Base-by-base conservation (phyloP, 75 land plant genomes). In the Selaginella tamariscina region DNA sequence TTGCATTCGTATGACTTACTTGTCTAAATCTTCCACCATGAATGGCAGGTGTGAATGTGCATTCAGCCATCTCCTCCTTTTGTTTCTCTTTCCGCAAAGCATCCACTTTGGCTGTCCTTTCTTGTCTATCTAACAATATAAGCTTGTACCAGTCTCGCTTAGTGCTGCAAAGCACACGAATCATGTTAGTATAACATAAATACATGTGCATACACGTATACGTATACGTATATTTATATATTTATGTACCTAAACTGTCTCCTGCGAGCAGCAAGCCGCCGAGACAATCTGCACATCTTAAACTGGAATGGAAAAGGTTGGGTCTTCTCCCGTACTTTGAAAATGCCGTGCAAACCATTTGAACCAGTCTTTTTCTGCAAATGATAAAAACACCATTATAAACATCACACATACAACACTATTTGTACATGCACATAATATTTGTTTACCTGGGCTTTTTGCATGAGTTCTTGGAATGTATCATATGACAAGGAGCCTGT, bases 101-200 rank as follows among this genome's bases (percentile, higher is more conserved):
- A 24, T 76, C 78, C 30, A 76, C 73, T 66, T 55, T 71, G 29
- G 66, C 64, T 32, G 56, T 67, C 73, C 68, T 32, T 29, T 55
- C 70, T 32, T 65, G 73, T 67, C 72, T 71, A 68, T 76, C 78
- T 20, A 32, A 15, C 56, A 72, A 71, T n/a, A 76, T 71, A 31
- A 76, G 59, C 64, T 76, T 76, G 62, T 76, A 76, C 78, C 78
- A 76, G 24, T 76, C 69, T n/a, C 31, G 68, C 22, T 65, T 71
- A 30, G 73, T 30, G 70, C 78, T 76, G 69, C 66, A 64, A 32
- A 30, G n/a, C n/a, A n/a, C n/a, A n/a, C n/a, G n/a, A n/a, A n/a
- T n/a, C n/a, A n/a, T n/a, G n/a, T n/a, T n/a, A n/a, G n/a, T n/a
- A n/a, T n/a, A n/a, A n/a, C n/a, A n/a, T n/a, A n/a, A n/a, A n/a